Evolutionary conservation across 768 basidiomycete genomes (phyloP), one percentile per base, ranked within the genome.

Genomic region (Infundibulicybe gibba): DNA sequence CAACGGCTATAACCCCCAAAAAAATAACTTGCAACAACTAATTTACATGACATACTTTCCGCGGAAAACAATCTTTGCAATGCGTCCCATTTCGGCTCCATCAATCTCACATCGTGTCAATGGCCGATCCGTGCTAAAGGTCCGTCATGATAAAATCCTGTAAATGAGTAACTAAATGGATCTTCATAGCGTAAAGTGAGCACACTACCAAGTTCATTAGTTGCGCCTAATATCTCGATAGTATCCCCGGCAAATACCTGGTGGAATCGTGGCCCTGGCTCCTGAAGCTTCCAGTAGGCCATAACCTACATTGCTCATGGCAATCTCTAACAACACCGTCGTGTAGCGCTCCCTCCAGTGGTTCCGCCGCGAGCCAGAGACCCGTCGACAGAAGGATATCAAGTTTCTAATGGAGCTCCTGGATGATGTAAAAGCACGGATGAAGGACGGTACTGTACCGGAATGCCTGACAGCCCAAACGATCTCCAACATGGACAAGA

Each of bases 231-330:
- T 13, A 34, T 20, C 32, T 12, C 2, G 21, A 10, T 16, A 76
- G 74, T 42, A 72, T 76, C 47, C 74, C 73, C 2, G 73, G 74
- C 19, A 76, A 74, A 54, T 75, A 73, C 42, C 49, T 76, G 2
- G 74, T 76, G 10, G 74, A 76, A 54, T 70, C 70, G 1, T 66
- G 71, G 66, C 73, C 74, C 0, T 73, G 72, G 66, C 63, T 76
- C 2, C 58, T 75, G 6, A 70, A 69, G 44, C 62, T 76, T 16
- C 74, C 74, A 12, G 69, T 70, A 55, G 32, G 64, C 37, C 10
- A 11, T 9, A 12, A 6, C 39, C 6, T 9, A 17, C 14, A 45
- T 25, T n/a, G 25, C 25, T 25, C 25, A 8, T 25, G 25, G 3
- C 8, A 4, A 8, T 25, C 8, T 4, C 25, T 25, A 8, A 25